Conservation (phyloP, 2,329 filamentous ascomycete species). For the Curvularia spicifera region DNA sequence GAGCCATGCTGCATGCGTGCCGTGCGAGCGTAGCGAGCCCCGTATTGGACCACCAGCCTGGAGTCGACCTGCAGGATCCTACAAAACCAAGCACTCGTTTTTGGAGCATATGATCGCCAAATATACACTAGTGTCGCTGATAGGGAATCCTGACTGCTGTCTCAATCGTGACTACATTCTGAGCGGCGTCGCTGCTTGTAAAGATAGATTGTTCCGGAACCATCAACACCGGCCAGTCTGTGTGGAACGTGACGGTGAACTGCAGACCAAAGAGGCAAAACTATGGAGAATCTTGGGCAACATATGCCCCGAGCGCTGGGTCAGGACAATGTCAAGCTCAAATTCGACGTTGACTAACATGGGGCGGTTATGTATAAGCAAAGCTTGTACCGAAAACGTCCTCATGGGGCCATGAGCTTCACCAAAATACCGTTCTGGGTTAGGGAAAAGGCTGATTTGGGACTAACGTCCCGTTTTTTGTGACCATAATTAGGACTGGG, state of each 20-base stretch:
- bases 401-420: neutral
- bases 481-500: neutral
- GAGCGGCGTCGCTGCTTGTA: neutral
- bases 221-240: neutral
- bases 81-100: neutral
- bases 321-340: neutral
- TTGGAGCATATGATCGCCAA: neutral
- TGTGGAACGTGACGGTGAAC: neutral
- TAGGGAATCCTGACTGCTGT: neutral
- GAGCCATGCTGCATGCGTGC: neutral
- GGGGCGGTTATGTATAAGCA: conserved; percentile 13
- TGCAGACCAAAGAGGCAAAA: neutral
- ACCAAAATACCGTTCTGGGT: neutral
- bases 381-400: conserved; percentile 3
- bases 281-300: neutral
- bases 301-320: neutral
- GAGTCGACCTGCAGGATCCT: neutral
- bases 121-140: neutral
- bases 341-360: conserved; percentile 7
- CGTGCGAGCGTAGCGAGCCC: neutral
- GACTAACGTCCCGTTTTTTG: neutral
- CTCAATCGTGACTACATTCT: neutral
- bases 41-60: neutral
- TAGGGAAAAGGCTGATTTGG: neutral
- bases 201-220: neutral